These are phyloP conservation scores for Gossypium stocksii DNA, from an alignment of 345 rosid species.

Conservation along the genomic window DNA sequence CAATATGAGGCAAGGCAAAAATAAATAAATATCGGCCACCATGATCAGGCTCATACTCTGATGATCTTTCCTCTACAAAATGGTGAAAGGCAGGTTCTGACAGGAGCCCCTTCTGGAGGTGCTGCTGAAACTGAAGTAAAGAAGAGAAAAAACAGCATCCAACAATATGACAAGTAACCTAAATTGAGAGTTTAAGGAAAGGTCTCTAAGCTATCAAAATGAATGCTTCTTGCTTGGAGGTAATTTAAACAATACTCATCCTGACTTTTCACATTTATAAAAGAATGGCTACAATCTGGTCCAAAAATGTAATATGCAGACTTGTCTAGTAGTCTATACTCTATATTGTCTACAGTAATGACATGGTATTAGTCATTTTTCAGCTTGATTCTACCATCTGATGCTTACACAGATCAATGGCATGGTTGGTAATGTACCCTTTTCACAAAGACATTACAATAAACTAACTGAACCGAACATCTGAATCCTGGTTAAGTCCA, in stretches of 20 bases:
- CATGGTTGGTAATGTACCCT: neutral
- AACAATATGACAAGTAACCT: neutral
- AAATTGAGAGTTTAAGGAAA: neutral
- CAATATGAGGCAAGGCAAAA: slow-evolving; percentile 52
- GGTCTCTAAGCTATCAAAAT: neutral
- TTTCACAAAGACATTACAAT: neutral
- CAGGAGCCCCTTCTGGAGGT: slow-evolving; percentile 93
- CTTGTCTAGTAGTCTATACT: neutral
- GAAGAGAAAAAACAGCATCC: slow-evolving; percentile 6
- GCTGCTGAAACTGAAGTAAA: slow-evolving; percentile 83
- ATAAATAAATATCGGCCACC: slow-evolving; percentile 25
- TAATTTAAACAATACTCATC: slow-evolving; percentile 4
- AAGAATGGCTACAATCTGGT: neutral
- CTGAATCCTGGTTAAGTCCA: slow-evolving; percentile 3
- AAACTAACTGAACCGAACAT: slow-evolving; percentile 5
- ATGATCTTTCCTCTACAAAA: slow-evolving; percentile 53
- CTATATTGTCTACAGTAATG: neutral
- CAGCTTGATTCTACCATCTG: neutral
- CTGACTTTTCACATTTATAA: neutral
- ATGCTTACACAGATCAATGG: neutral
- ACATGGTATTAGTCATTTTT: neutral
- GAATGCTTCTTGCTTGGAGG: slow-evolving; percentile 2
- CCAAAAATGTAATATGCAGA: neutral
- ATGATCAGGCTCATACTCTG: slow-evolving; percentile 70
- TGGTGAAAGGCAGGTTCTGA: slow-evolving; percentile 72